Evolutionary conservation across 2,329 filamentous ascomycete genomes (phyloP).

Genomic region (Colletotrichum higginsianum): DNA sequence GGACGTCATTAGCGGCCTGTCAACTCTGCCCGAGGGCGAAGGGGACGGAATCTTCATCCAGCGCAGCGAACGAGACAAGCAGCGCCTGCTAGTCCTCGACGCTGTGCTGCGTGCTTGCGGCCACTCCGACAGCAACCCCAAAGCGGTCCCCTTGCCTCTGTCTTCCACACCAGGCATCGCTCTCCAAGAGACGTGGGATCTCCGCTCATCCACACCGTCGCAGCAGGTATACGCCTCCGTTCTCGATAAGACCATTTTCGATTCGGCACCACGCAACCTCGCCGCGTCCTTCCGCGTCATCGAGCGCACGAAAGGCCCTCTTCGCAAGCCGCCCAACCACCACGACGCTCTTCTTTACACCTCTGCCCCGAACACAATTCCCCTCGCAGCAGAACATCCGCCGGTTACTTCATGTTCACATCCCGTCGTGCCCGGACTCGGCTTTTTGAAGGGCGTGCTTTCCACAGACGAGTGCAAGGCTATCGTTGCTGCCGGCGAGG

Average conservation of each 20-base stretch:
- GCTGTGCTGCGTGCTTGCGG: constrained; percentile 75
- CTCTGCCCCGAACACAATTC: constrained; percentile 69
- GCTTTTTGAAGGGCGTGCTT: constrained; percentile 73
- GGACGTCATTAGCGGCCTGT: constrained; percentile 77
- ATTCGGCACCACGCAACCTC: constrained; percentile 54
- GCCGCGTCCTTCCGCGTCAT: constrained; percentile 68
- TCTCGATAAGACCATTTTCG: constrained; percentile 69
- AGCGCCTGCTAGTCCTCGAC: constrained; percentile 74
- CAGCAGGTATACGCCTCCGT: constrained; percentile 70
- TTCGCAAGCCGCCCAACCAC: constrained; percentile 78
- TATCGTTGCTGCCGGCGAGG: constrained; percentile 77
- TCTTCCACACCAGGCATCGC: constrained; percentile 61
- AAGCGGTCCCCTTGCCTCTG: constrained; percentile 45
- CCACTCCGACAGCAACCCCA: constrained; percentile 66
- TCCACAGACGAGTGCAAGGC: constrained; percentile 73
- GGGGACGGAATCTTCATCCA: constrained; percentile 46
- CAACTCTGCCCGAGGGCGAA: constrained; percentile 65
- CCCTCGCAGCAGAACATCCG: constrained; percentile 60
- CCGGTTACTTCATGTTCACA: constrained; percentile 71
- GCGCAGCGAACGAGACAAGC: constrained; percentile 63
- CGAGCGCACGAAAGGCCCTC: constrained; percentile 71
- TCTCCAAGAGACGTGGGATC: constrained; percentile 73
- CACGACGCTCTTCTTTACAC: constrained; percentile 77
- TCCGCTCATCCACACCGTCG: constrained; percentile 60
- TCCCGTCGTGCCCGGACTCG: constrained; percentile 73